Percentiles rank a stretch among this genome's conserved stretches.
These are phyloP conservation scores for Neofusicoccum laricinum DNA, from an alignment of 2,329 filamentous ascomycete genomes.

Conservation along the genomic window DNA sequence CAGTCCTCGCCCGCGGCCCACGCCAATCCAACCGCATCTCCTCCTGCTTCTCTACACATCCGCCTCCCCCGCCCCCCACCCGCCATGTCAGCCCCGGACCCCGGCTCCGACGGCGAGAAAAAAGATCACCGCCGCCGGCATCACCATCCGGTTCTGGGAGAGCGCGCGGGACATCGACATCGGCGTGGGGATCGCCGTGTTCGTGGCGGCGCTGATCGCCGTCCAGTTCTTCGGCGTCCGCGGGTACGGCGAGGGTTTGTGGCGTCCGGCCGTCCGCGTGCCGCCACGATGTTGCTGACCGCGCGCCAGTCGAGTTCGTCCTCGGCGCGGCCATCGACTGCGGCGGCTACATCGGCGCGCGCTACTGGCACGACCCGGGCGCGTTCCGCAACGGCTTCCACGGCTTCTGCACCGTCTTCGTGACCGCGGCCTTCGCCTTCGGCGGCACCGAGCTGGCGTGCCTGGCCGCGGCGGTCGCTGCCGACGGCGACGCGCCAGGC, in stretches of 20 bases:
- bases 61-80: too few relatives aligned
- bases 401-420: conserved; percentile 62
- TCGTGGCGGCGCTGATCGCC: conserved; percentile 35
- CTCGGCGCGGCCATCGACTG: conserved; percentile 54
- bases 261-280: too few relatives aligned
- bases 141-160: conserved; percentile 39
- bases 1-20: too few relatives aligned
- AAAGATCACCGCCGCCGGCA: conserved; percentile 37
- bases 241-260: conserved; percentile 39
- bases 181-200: conserved; percentile 36
- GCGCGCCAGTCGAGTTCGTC: conserved; percentile 51
- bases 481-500: conserved; percentile 45
- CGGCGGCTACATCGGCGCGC: conserved; percentile 59
- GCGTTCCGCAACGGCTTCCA: conserved; percentile 60
- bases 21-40: too few relatives aligned
- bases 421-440: conserved; percentile 62
- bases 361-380: conserved; percentile 59
- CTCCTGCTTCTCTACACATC: too few relatives aligned
- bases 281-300: too few relatives aligned
- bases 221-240: conserved; percentile 39
- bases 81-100: too few relatives aligned
- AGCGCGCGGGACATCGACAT: conserved; percentile 25
- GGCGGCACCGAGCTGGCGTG: conserved; percentile 62
- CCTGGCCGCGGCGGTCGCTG: conserved; percentile 52
- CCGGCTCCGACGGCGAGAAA: too few relatives aligned